A percentile compares a stretch with the other conserved stretches of the same genome.
Evolutionary conservation across 352 stramenopile genomes (phyloP).

Genomic region (Thalassiosira ordinaria): DNA sequence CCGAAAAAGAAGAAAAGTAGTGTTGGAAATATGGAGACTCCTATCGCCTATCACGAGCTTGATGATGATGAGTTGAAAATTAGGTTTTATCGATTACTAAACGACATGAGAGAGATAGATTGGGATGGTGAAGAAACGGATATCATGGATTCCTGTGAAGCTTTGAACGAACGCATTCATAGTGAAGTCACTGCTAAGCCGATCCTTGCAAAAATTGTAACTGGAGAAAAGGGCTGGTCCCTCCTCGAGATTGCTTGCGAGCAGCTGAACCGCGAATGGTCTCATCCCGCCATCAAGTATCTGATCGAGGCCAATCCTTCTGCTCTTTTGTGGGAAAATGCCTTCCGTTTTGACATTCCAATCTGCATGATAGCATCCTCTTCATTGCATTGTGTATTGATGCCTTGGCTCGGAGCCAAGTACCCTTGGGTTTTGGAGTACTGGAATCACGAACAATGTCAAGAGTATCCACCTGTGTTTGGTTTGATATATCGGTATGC

Average conservation of each 20-base stretch:
- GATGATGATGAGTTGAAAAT: not conserved
- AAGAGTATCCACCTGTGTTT: too few species aligned
- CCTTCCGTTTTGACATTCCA: too few species aligned
- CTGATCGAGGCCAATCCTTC: not conserved
- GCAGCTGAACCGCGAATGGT: not conserved
- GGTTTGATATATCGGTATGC: too few species aligned
- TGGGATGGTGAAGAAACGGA: not conserved
- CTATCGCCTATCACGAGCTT: too few species aligned
- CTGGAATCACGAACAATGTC: too few species aligned
- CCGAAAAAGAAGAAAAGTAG: too few species aligned
- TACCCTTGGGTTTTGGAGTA: too few species aligned
- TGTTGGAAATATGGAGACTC: too few species aligned
- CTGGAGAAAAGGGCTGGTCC: not conserved
- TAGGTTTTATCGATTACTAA: not conserved
- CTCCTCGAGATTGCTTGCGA: not conserved
- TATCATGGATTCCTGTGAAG: not conserved
- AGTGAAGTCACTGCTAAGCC: not conserved
- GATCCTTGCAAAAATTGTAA: not conserved
- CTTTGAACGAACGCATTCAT: not conserved
- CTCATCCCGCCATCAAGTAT: not conserved
- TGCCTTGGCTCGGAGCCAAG: too few species aligned
- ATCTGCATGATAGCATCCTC: too few species aligned
- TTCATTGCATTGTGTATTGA: too few species aligned
- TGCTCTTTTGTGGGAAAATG: not conserved
- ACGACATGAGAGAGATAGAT: not conserved